phyloP scores from a whole-genome alignment of 305 asterid species.

The Fraxinus paxiana region DNA sequence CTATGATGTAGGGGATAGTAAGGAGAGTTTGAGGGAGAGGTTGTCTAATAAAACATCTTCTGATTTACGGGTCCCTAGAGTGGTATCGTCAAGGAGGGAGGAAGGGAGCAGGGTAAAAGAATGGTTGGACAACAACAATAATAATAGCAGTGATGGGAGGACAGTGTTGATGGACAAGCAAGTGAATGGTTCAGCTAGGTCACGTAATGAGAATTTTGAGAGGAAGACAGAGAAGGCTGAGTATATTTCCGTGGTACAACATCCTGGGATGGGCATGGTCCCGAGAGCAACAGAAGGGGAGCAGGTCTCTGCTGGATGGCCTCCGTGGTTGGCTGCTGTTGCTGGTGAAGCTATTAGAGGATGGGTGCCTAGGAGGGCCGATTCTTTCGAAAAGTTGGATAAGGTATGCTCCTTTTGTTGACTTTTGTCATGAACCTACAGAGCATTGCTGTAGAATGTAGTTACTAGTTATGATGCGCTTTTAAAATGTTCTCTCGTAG shows the following conservation, averaged over 20 bases:
- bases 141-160: constrained; percentile 49
- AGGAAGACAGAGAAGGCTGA: constrained; percentile 68
- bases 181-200: constrained; percentile 54
- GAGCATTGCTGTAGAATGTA: background rate
- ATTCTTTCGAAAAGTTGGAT: constrained; percentile 86
- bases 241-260: constrained; percentile 36
- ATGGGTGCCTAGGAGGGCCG: constrained; percentile 92
- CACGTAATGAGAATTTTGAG: constrained; percentile 54
- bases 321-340: constrained; percentile 89
- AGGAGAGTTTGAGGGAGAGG: constrained; percentile 72
- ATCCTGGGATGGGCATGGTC: constrained; percentile 52
- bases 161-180: constrained; percentile 55
- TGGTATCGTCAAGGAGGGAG: constrained; percentile 61
- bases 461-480: background rate
- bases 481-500: background rate
- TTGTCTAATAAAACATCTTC: constrained; percentile 45
- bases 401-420: constrained; percentile 50
- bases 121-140: constrained; percentile 41
- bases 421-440: constrained; percentile 16
- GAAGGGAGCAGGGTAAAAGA: constrained; percentile 53
- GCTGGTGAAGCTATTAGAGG: constrained; percentile 96
- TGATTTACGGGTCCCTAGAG: constrained; percentile 44
- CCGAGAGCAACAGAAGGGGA: constrained; percentile 70
- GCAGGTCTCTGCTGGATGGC: constrained; percentile 96
- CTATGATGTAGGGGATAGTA: constrained; percentile 66